These are phyloP conservation scores for Epicoccum sorghinum DNA, from an alignment of 2,329 filamentous ascomycete genomes.

Conservation along the genomic window DNA sequence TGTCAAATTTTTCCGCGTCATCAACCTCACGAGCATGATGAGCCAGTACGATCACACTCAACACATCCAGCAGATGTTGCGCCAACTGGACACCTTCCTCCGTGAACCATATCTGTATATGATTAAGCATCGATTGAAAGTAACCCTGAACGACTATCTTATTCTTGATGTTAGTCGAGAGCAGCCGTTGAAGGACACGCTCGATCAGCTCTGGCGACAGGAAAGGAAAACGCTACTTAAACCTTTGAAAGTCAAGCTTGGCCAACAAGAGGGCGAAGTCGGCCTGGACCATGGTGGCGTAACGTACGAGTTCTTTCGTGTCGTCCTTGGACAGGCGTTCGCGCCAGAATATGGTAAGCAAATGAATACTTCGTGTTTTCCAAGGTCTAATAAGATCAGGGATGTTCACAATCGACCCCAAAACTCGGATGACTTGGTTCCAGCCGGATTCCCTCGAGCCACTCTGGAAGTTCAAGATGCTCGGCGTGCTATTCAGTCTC, in stretches of 20 bases:
- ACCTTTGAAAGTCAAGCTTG: conserved; percentile 86
- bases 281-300: conserved; percentile 94
- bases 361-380: not conserved
- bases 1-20: conserved; percentile 82
- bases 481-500: conserved; percentile 85
- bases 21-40: conserved; percentile 89
- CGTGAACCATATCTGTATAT: conserved; percentile 30
- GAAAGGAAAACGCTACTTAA: conserved; percentile 81
- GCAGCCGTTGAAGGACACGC: conserved; percentile 53
- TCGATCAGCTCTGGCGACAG: conserved; percentile 88
- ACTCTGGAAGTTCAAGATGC: conserved; percentile 86
- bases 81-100: conserved; percentile 31
- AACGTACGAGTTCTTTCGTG: conserved; percentile 92
- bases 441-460: conserved; percentile 80
- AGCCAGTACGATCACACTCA: conserved; percentile 67
- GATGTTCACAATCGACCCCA: conserved; percentile 77
- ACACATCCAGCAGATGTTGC: conserved; percentile 36
- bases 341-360: conserved; percentile 72
- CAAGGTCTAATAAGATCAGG: conserved; percentile 48
- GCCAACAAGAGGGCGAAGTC: conserved; percentile 79
- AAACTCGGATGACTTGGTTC: conserved; percentile 87
- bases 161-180: conserved; percentile 53
- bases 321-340: conserved; percentile 80
- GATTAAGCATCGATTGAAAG: conserved; percentile 42
- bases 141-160: conserved; percentile 49